These are phyloP conservation scores for Penstemon davidsonii DNA, from an alignment of 257 asterid genomes.

Conservation along the genomic window DNA sequence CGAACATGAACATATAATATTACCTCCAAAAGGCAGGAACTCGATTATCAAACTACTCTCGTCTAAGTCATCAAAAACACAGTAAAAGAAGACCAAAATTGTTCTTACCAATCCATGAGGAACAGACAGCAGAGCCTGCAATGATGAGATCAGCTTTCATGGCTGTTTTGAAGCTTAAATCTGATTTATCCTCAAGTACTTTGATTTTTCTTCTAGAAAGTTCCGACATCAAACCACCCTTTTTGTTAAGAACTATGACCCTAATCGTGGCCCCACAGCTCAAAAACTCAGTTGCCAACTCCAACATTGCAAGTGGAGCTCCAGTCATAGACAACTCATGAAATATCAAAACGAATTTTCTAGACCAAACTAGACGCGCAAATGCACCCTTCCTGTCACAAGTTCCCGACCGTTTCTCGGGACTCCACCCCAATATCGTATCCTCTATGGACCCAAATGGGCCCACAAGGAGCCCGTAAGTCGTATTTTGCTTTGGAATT, in stretches of 20 bases:
- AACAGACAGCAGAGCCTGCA: conserved; percentile 95
- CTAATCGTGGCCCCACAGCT: conserved; percentile 96
- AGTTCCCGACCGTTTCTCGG: conserved; percentile 82
- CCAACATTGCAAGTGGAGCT: conserved; percentile 99
- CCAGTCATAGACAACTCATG: conserved; percentile 99
- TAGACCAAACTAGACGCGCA: conserved; percentile 97
- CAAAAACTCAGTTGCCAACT: conserved; percentile 86
- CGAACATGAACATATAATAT: background rate
- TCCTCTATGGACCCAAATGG: conserved; percentile 94
- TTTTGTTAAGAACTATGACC: conserved; percentile 76
- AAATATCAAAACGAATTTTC: conserved; percentile 85
- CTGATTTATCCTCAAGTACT: conserved; percentile 79
- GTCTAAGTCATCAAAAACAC: conserved; percentile 6
- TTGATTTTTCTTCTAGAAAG: conserved; percentile 84
- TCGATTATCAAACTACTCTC: conserved; percentile 18
- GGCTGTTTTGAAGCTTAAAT: conserved; percentile 84
- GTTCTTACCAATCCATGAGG: conserved; percentile 93
- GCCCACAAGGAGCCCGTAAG: conserved; percentile 82
- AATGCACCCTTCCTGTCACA: conserved; percentile 94
- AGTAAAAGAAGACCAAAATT: background rate
- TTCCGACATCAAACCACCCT: conserved; percentile 88
- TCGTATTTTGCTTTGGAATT: conserved; percentile 67
- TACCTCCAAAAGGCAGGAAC: background rate
- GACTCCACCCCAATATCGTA: conserved; percentile 82
- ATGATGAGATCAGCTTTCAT: conserved; percentile 93